Evolutionary conservation across 2,329 filamentous ascomycete species (phyloP).

Genomic region (Curvularia eragrostidis): DNA sequence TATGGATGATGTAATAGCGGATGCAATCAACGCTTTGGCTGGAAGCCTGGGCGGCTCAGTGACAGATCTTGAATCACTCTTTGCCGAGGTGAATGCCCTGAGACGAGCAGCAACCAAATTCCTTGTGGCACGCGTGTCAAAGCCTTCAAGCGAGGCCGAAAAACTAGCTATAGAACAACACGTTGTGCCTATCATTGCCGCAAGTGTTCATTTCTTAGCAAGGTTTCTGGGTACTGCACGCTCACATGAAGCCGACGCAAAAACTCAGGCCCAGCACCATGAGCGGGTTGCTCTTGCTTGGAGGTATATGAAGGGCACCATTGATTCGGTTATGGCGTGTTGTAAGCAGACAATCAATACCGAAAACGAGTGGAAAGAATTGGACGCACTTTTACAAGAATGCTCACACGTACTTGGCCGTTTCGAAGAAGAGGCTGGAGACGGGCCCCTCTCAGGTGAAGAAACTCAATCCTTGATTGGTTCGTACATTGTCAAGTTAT

Average conservation of each 20-base stretch:
- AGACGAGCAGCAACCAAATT: conserved; percentile 41
- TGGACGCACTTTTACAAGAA: conserved; percentile 45
- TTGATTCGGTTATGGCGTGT: conserved; percentile 46
- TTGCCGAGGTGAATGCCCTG: conserved; percentile 45
- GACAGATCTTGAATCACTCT: conserved; percentile 45
- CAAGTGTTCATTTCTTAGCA: conserved; percentile 42
- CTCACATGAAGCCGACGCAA: conserved; percentile 24
- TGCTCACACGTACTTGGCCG: conserved; percentile 37
- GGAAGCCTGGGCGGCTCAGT: conserved; percentile 42
- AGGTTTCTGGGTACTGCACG: conserved; percentile 40
- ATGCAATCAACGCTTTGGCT: conserved; percentile 36
- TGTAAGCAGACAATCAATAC: conserved; percentile 38
- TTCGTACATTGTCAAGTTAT: conserved; percentile 66
- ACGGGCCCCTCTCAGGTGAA: conserved; percentile 7
- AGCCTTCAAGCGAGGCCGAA: not conserved
- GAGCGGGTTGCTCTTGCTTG: conserved; percentile 34
- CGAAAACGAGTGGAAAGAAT: conserved; percentile 37
- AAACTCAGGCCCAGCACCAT: conserved; percentile 26
- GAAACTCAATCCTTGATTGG: conserved; percentile 25
- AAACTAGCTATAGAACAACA: conserved; percentile 17
- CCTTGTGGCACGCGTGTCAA: conserved; percentile 25
- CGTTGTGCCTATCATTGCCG: conserved; percentile 35
- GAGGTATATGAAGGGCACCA: conserved; percentile 42
- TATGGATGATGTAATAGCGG: conserved; percentile 26
- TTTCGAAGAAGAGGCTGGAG: conserved; percentile 28